A percentile compares a stretch with the other conserved stretches of the same genome.
These are phyloP conservation scores for Lipomyces yamadae DNA, from an alignment of 805 yeast genomes.

Conservation along the genomic window DNA sequence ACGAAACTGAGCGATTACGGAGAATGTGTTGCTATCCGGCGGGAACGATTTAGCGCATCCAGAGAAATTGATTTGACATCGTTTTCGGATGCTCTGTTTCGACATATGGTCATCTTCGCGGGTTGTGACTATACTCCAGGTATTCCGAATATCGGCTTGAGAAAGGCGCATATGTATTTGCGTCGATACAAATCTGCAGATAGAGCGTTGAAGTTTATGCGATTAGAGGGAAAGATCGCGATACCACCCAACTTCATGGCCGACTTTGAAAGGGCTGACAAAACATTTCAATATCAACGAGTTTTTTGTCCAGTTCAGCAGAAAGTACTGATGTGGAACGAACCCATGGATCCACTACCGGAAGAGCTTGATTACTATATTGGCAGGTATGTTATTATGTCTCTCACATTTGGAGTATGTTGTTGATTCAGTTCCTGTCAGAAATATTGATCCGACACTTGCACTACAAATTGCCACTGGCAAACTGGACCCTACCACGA, in stretches of 20 bases:
- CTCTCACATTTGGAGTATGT: background rate
- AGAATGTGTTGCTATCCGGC: conserved; percentile 68
- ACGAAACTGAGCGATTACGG: conserved; percentile 79
- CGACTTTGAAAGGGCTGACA: conserved; percentile 68
- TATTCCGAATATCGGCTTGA: conserved; percentile 76
- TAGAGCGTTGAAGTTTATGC: conserved; percentile 59
- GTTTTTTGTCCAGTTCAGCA: conserved; percentile 72
- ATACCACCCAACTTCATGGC: conserved; percentile 63
- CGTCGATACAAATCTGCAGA: conserved; percentile 58
- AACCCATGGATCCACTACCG: conserved; percentile 49
- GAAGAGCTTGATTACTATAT: conserved; percentile 45
- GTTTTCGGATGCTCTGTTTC: conserved; percentile 61
- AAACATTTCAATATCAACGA: conserved; percentile 83
- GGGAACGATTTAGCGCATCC: conserved; percentile 58
- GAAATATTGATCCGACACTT: conserved; percentile 50
- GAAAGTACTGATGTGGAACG: conserved; percentile 61
- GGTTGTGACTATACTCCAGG: conserved; percentile 98
- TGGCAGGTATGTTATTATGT: conserved; percentile 36
- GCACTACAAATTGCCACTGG: conserved; percentile 69
- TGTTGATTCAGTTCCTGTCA: background rate
- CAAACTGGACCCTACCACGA: conserved; percentile 66
- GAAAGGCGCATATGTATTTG: conserved; percentile 70
- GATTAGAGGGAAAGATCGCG: conserved; percentile 61
- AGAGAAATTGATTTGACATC: conserved; percentile 55
- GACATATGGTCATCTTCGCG: conserved; percentile 82